Evolutionary conservation across 2,329 filamentous ascomycete genomes (phyloP).

Genomic region (Leptographium lundbergii): DNA sequence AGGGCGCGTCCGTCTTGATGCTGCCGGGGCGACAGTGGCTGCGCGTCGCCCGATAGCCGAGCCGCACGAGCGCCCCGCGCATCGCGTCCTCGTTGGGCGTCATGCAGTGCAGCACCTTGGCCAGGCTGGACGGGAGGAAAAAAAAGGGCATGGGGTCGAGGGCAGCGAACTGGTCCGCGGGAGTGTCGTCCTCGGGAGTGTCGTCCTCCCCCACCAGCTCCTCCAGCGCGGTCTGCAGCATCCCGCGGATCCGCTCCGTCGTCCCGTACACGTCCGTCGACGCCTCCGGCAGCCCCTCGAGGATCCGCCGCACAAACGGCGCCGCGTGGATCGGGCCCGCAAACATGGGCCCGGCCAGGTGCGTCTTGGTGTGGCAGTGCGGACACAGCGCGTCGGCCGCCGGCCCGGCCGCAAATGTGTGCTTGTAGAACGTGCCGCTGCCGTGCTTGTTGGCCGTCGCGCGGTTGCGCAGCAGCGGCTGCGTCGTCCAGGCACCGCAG

Average conservation of each 20-base stretch:
- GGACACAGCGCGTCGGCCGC: constrained; percentile 53
- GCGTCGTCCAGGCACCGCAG: constrained; percentile 83
- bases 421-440: constrained; percentile 60
- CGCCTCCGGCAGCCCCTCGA: constrained; percentile 56
- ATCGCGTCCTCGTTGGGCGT: constrained; percentile 71
- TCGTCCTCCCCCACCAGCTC: constrained; percentile 47
- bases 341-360: constrained; percentile 90
- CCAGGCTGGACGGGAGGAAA: constrained; percentile 61
- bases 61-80: constrained; percentile 64
- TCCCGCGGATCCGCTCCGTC: constrained; percentile 69
- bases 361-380: constrained; percentile 78
- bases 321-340: constrained; percentile 77
- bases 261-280: constrained; percentile 67
- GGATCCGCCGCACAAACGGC: constrained; percentile 67
- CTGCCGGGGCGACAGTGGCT: constrained; percentile 84
- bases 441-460: constrained; percentile 57
- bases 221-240: constrained; percentile 80
- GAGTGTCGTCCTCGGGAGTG: too few relatives aligned
- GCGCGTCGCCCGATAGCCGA: constrained; percentile 73
- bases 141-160: constrained; percentile 76
- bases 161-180: constrained; percentile 35
- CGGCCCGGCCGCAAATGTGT: constrained; percentile 61
- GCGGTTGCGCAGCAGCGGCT: constrained; percentile 61
- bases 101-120: constrained; percentile 64
- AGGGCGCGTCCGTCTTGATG: constrained; percentile 88